Conservation (phyloP, 1,284 basidiomycete genomes). For the Leccinum solheimii region DNA sequence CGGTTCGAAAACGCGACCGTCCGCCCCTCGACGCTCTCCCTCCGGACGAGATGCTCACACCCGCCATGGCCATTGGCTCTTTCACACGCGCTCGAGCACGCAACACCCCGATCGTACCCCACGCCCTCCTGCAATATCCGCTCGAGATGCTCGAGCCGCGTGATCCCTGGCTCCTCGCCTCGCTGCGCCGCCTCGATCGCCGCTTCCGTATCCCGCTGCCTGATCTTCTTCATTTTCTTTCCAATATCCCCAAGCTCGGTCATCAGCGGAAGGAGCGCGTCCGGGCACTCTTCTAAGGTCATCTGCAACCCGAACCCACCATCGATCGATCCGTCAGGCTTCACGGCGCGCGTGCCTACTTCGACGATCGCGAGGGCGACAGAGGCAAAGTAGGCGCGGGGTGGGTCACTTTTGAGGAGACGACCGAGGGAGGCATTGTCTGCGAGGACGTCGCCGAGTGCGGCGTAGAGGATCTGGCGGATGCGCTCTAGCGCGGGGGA, state of each 20-base stretch:
- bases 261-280: constrained; percentile 65
- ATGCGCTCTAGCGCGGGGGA: constrained; percentile 71
- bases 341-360: constrained; percentile 53
- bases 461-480: constrained; percentile 79
- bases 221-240: constrained; percentile 46
- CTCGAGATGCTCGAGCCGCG: constrained; percentile 63
- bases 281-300: constrained; percentile 57
- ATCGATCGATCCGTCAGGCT: constrained; percentile 49
- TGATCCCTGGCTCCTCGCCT: constrained; percentile 42
- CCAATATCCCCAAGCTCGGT: constrained; percentile 63
- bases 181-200: constrained; percentile 51
- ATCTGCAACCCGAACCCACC: constrained; percentile 54
- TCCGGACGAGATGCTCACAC: constrained; percentile 29
- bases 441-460: constrained; percentile 67
- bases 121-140: constrained; percentile 61
- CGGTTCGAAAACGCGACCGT: constrained; percentile 71
- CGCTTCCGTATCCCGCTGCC: constrained; percentile 54
- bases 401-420: constrained; percentile 59
- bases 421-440: constrained; percentile 50
- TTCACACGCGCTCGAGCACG: neutral
- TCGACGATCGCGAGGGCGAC: constrained; percentile 73
- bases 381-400: constrained; percentile 74
- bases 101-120: constrained; percentile 35
- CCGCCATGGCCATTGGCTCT: neutral
- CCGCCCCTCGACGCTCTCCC: constrained; percentile 55